Evolutionary conservation across 1,284 basidiomycete species (phyloP).

Genomic region (Malassezia nana): DNA sequence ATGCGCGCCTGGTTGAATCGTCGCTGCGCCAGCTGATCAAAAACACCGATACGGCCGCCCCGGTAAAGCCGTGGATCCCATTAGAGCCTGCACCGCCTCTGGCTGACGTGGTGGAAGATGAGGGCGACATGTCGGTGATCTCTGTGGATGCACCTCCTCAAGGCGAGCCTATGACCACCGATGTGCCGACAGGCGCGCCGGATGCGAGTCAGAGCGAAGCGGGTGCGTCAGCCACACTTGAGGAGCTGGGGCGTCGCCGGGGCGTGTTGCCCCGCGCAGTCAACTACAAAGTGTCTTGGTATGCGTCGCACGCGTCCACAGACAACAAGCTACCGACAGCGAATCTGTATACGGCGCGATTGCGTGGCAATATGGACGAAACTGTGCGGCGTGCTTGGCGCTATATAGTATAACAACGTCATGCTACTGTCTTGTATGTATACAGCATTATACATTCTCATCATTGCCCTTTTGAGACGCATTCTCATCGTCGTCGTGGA

Average conservation of each 20-base stretch:
- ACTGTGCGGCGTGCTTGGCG: neutral
- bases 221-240: neutral
- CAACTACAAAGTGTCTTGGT: conserved; percentile 35
- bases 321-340: conserved; percentile 20
- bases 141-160: neutral
- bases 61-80: conserved; percentile 6
- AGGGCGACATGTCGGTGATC: neutral
- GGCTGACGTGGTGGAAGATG: neutral
- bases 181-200: conserved; percentile 3
- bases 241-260: neutral
- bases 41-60: conserved; percentile 28
- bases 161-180: neutral
- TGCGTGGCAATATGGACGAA: conserved; percentile 15
- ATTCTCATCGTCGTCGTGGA: neutral
- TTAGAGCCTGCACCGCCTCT: neutral
- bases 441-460: neutral
- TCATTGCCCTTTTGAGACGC: neutral
- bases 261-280: conserved; percentile 22
- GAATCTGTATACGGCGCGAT: conserved; percentile 16
- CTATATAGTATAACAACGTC: conserved; percentile 5
- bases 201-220: neutral
- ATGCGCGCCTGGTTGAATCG: conserved; percentile 32
- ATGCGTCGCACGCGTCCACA: conserved; percentile 23
- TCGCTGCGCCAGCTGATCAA: conserved; percentile 30
- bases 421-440: neutral